Conservation (phyloP, 352 stramenopile species). For the Phytopythium oedochilum region DNA sequence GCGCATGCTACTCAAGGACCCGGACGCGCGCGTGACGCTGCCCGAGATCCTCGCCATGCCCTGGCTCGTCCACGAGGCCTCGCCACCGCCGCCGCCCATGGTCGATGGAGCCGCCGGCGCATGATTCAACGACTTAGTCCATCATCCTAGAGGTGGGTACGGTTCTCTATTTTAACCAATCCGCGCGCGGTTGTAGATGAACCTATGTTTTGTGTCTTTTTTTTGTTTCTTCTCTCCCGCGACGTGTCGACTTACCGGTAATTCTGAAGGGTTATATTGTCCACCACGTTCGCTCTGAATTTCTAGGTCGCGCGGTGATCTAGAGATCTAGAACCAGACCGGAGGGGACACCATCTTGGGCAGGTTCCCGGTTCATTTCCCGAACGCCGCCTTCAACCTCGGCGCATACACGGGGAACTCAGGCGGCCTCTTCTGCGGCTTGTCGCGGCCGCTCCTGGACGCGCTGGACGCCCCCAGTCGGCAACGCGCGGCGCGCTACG, state of each 20-base stretch:
- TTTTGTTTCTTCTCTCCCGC: not conserved
- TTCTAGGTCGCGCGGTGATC: too few relatives aligned
- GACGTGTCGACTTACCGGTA: not conserved
- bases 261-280: too few relatives aligned
- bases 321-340: not conserved
- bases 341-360: not conserved
- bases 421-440: too few relatives aligned
- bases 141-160: not conserved
- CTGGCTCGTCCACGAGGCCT: slow-evolving; percentile 42
- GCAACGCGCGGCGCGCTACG: not conserved
- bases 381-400: not conserved
- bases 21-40: slow-evolving; percentile 36
- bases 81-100: slow-evolving; percentile 2
- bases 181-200: not conserved
- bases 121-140: too few relatives aligned
- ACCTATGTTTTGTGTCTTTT: too few relatives aligned
- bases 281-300: too few relatives aligned
- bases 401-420: too few relatives aligned
- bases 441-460: not conserved
- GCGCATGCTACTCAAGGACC: slow-evolving; percentile 53
- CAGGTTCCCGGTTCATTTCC: not conserved
- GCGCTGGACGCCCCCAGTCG: too few relatives aligned
- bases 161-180: not conserved
- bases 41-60: slow-evolving; percentile 43
- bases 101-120: too few relatives aligned